Conservation (phyloP, 148 eudicot genomes). For the Camellia sinensis region DNA sequence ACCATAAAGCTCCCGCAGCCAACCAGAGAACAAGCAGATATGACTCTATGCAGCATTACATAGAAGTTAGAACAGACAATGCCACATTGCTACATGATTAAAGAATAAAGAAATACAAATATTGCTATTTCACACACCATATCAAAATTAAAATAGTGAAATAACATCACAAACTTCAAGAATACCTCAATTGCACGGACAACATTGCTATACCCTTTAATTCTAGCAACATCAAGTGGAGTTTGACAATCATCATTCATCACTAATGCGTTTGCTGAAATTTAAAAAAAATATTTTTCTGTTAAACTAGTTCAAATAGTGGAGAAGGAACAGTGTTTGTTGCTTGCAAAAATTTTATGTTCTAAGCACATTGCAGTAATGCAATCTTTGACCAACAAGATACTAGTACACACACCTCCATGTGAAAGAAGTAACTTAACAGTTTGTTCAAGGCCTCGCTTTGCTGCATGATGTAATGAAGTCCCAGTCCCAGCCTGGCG, state of each 20-base stretch:
- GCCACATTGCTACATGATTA: background rate
- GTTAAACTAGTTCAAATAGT: conserved; percentile 1
- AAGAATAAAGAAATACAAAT: background rate
- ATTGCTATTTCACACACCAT: background rate
- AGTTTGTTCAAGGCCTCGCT: conserved; percentile 75
- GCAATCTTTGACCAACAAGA: background rate
- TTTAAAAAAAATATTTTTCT: background rate
- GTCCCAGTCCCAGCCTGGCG: conserved; percentile 93
- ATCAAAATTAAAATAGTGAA: background rate
- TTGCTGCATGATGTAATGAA: conserved; percentile 95
- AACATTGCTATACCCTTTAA: conserved; percentile 64
- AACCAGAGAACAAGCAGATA: conserved; percentile 90
- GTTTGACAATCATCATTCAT: conserved; percentile 95
- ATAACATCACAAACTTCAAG: background rate
- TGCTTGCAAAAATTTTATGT: background rate
- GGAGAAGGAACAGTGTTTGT: background rate
- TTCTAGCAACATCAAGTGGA: conserved; percentile 83
- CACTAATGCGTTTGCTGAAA: conserved; percentile 84
- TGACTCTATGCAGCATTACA: conserved; percentile 51
- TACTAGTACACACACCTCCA: conserved; percentile 52
- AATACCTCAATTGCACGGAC: conserved; percentile 90
- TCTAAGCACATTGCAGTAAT: background rate
- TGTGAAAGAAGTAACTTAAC: conserved; percentile 75
- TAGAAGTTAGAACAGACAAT: conserved; percentile 10
- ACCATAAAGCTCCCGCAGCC: conserved; percentile 83